phyloP scores from a whole-genome alignment of 2,329 filamentous ascomycete genomes.

The Eurotiales sp. region DNA sequence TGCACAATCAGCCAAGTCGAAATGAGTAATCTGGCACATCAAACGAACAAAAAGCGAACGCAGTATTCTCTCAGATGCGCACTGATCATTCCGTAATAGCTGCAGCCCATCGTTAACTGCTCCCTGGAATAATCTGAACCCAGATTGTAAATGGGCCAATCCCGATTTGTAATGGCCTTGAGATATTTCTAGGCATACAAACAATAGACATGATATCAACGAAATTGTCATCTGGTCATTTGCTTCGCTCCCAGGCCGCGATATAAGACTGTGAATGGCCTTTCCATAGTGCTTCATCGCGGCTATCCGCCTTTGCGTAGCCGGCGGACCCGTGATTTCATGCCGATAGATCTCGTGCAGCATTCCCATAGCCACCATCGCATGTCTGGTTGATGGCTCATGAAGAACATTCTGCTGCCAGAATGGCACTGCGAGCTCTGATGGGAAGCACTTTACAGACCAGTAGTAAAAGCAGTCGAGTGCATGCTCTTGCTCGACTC shows the following conservation, averaged over 20 bases:
- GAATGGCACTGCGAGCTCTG: conserved; percentile 7
- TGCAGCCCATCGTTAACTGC: neutral
- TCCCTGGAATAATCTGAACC: conserved; percentile 8
- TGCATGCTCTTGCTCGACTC: conserved; percentile 4
- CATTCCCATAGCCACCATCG: conserved; percentile 10
- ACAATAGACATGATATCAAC: conserved; percentile 9
- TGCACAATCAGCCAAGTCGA: conserved; percentile 10
- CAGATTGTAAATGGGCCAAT: conserved; percentile 8
- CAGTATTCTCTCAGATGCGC: neutral
- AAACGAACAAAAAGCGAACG: conserved; percentile 12
- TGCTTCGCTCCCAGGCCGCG: neutral
- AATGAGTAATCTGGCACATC: conserved; percentile 13
- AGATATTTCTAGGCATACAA: conserved; percentile 6
- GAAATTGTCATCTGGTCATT: neutral
- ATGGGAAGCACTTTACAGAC: conserved; percentile 5
- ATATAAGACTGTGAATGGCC: conserved; percentile 4
- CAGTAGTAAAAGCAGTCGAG: conserved; percentile 12
- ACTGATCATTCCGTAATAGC: neutral
- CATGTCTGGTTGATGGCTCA: conserved; percentile 11
- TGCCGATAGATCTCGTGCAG: conserved; percentile 8
- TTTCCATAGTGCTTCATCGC: conserved; percentile 9
- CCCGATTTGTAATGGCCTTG: conserved; percentile 10
- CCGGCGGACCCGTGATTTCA: conserved; percentile 3
- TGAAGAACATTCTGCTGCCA: conserved; percentile 6
- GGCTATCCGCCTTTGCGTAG: conserved; percentile 1